phyloP scores from a whole-genome alignment of 768 basidiomycete species.

The Mycena haematopus region DNA sequence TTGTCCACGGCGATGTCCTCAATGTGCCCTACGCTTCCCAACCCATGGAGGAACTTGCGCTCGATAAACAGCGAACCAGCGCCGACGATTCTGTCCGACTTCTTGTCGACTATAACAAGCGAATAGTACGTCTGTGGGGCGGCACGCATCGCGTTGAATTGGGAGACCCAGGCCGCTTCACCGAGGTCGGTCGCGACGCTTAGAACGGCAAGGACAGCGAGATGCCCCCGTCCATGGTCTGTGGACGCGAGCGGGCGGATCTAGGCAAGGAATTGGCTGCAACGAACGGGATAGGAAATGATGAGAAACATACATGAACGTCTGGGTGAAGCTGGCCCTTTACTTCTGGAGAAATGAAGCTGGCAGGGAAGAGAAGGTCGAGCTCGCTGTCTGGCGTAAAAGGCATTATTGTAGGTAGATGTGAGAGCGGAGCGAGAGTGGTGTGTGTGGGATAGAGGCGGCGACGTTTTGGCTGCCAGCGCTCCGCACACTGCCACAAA shows the following conservation, averaged over 20 bases:
- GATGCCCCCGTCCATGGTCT: conserved; percentile 84
- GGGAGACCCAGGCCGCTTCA: conserved; percentile 68
- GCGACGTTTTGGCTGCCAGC: conserved; percentile 10
- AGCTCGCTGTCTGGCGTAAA: conserved; percentile 71
- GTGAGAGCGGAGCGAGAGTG: conserved; percentile 15
- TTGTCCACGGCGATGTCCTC: conserved; percentile 97
- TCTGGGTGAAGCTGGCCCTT: conserved; percentile 63
- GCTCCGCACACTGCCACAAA: conserved; percentile 16
- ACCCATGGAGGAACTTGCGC: conserved; percentile 88
- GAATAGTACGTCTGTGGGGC: conserved; percentile 76
- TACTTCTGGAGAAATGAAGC: conserved; percentile 73
- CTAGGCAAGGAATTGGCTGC: conserved; percentile 44
- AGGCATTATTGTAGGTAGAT: conserved; percentile 22
- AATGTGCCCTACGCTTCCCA: conserved; percentile 93
- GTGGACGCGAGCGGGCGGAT: conserved; percentile 89
- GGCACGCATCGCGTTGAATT: conserved; percentile 66
- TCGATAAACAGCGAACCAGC: conserved; percentile 89
- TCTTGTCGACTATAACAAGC: conserved; percentile 81
- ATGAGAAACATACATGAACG: conserved; percentile 60
- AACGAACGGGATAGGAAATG: not conserved
- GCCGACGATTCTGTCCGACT: conserved; percentile 80
- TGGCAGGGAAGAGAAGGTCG: conserved; percentile 79
- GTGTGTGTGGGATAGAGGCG: conserved; percentile 15
- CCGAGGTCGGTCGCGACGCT: conserved; percentile 74
- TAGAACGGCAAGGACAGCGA: conserved; percentile 80